Percentiles rank a stretch among this genome's conserved stretches.
phyloP scores from a whole-genome alignment of 2,329 filamentous ascomycete genomes.

The Claviceps quebecensis region DNA sequence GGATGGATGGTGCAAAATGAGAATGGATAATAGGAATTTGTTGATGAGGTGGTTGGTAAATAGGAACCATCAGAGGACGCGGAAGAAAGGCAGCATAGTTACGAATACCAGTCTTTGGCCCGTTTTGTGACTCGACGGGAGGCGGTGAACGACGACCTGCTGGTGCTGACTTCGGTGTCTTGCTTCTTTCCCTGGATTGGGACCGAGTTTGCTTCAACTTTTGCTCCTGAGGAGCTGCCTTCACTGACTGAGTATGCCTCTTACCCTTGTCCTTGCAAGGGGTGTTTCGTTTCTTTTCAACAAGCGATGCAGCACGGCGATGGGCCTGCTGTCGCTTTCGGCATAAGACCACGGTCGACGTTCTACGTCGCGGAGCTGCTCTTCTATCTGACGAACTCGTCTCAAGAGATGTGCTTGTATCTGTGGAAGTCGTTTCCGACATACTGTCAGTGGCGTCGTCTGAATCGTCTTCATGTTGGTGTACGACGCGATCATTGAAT shows the following conservation, averaged over 20 bases:
- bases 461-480: neutral
- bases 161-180: neutral
- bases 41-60: neutral
- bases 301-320: neutral
- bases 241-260: neutral
- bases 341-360: neutral
- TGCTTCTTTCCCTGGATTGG: neutral
- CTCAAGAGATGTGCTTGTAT: neutral
- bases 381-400: neutral
- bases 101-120: neutral
- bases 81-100: neutral
- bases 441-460: conserved; percentile 1
- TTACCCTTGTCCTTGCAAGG: neutral
- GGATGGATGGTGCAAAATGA: neutral
- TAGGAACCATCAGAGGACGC: neutral
- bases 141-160: neutral
- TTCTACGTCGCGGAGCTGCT: neutral
- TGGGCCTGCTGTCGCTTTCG: conserved; percentile 1
- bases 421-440: neutral
- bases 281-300: neutral
- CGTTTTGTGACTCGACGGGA: neutral
- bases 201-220: neutral
- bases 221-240: neutral
- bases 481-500: neutral
- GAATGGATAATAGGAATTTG: neutral